phyloP scores from a whole-genome alignment of 768 basidiomycete genomes.

The Leccinum arenicola region DNA sequence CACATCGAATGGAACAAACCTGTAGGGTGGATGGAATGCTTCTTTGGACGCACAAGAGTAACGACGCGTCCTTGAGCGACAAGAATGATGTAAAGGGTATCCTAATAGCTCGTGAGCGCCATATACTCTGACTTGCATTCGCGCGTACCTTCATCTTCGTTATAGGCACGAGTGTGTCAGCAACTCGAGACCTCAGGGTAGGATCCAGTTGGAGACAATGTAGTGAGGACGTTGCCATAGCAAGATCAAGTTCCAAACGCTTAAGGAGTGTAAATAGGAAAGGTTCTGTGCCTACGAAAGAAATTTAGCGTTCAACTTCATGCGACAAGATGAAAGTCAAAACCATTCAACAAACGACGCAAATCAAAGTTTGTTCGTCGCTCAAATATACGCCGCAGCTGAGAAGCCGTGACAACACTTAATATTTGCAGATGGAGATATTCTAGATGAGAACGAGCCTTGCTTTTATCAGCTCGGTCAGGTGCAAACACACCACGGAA shows the following conservation, averaged over 20 bases:
- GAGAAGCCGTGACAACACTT: constrained; percentile 82
- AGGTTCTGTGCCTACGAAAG: constrained; percentile 68
- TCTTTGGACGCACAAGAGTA: constrained; percentile 84
- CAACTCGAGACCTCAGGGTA: constrained; percentile 66
- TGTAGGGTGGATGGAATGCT: constrained; percentile 93
- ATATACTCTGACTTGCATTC: neutral
- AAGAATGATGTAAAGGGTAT: constrained; percentile 90
- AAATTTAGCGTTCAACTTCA: neutral
- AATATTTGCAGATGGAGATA: constrained; percentile 93
- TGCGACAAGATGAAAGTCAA: neutral
- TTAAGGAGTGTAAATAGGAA: constrained; percentile 72
- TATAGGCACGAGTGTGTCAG: constrained; percentile 75
- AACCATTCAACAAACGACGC: constrained; percentile 67
- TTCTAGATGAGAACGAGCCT: constrained; percentile 93
- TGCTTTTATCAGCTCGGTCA: constrained; percentile 50
- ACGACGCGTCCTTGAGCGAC: constrained; percentile 74
- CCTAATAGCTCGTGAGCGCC: constrained; percentile 41
- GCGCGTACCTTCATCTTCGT: constrained; percentile 71
- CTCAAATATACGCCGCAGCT: constrained; percentile 84
- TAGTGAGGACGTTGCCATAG: constrained; percentile 77
- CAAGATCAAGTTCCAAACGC: constrained; percentile 74
- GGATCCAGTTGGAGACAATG: constrained; percentile 78
- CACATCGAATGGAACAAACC: constrained; percentile 42
- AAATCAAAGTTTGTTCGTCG: constrained; percentile 91
- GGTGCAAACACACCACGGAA: constrained; percentile 3